These are phyloP conservation scores for Ceratocystis albifundus DNA, from an alignment of 2,329 filamentous ascomycete species.

Conservation along the genomic window DNA sequence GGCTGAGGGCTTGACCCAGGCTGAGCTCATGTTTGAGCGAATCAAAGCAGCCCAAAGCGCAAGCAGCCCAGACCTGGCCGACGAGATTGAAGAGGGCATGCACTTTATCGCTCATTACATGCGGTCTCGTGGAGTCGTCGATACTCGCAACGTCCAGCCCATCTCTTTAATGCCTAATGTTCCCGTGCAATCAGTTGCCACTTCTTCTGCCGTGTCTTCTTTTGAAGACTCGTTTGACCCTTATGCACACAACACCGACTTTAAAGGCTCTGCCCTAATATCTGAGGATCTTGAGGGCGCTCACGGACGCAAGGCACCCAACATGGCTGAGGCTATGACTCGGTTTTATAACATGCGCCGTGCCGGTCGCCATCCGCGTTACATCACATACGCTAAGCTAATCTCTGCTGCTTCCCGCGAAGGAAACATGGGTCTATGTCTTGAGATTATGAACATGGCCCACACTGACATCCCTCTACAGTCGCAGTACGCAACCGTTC, in stretches of 20 bases:
- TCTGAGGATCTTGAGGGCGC: conserved; percentile 78
- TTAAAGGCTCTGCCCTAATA: conserved; percentile 83
- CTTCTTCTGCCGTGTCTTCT: conserved; percentile 37
- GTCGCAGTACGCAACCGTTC: conserved; percentile 71
- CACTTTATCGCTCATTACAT: conserved; percentile 55
- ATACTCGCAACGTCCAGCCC: conserved; percentile 43
- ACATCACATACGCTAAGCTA: conserved; percentile 93
- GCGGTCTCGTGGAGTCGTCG: conserved; percentile 42
- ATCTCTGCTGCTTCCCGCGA: conserved; percentile 82
- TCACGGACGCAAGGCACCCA: conserved; percentile 58
- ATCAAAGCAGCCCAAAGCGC: conserved; percentile 50
- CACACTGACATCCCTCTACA: conserved; percentile 77
- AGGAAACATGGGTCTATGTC: conserved; percentile 66
- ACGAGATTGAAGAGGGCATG: conserved; percentile 78
- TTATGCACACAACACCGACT: conserved; percentile 80
- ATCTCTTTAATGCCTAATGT: conserved; percentile 13
- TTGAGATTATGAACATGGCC: conserved; percentile 82
- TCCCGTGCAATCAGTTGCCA: conserved; percentile 31
- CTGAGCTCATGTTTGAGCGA: conserved; percentile 75
- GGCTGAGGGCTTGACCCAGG: conserved; percentile 66
- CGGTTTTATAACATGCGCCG: conserved; percentile 91
- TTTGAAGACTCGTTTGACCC: conserved; percentile 80
- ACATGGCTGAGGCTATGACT: conserved; percentile 66
- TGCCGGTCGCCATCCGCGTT: conserved; percentile 78
- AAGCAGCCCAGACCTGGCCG: conserved; percentile 45